These are phyloP conservation scores for Artemisia argyi DNA, from an alignment of 129 eudicot genomes.

Conservation along the genomic window DNA sequence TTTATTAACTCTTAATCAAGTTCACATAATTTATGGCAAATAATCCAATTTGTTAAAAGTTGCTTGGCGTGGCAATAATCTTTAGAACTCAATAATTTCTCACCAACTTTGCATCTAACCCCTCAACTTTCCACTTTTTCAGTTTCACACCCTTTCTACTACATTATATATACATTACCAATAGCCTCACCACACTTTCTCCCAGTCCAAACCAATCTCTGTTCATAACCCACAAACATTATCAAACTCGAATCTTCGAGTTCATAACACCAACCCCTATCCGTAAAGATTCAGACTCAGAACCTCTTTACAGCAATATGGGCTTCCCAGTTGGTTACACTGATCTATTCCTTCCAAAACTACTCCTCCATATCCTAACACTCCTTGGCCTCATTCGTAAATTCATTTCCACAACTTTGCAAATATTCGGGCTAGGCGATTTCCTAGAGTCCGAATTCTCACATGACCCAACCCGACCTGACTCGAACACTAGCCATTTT, in stretches of 20 bases:
- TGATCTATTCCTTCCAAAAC: conserved; percentile 47
- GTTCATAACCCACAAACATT: background rate
- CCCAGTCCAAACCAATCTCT: conserved; percentile 4
- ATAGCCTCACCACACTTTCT: conserved; percentile 6
- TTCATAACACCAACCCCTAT: background rate
- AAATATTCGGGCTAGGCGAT: conserved; percentile 37
- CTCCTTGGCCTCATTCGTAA: conserved; percentile 44
- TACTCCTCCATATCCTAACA: conserved; percentile 44
- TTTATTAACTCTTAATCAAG: background rate
- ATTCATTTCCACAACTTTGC: conserved; percentile 31
- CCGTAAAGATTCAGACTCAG: no score
- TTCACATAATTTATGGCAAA: conserved; percentile 4
- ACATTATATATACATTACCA: conserved; percentile 21
- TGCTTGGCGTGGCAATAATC: conserved; percentile 23
- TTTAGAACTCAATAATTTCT: conserved; percentile 10
- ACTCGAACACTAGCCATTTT: conserved; percentile 22
- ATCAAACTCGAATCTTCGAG: background rate
- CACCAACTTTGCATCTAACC: conserved; percentile 6
- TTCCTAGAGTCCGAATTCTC: conserved; percentile 44
- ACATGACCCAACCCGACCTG: conserved; percentile 30
- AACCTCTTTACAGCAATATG: conserved; percentile 24
- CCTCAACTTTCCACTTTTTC: conserved; percentile 1
- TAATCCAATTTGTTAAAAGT: conserved; percentile 18
- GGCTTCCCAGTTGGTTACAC: conserved; percentile 61
- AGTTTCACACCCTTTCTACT: conserved; percentile 13